These are phyloP conservation scores for Pichia membranifaciens DNA, from an alignment of 805 yeast genomes.

Conservation along the genomic window DNA sequence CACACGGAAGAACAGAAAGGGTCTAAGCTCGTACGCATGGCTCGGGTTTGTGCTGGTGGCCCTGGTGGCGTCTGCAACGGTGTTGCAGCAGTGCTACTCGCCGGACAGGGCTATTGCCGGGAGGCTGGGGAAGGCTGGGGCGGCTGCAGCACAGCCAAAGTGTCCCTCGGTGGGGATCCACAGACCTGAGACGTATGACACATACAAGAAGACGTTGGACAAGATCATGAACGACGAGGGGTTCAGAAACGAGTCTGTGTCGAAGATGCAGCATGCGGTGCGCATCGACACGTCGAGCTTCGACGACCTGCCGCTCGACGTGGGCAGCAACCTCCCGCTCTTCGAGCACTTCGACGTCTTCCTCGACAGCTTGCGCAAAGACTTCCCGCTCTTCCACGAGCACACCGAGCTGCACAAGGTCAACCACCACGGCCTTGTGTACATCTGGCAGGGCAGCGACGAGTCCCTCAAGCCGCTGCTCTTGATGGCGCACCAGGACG, in stretches of 20 bases:
- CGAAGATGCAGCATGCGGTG: slow-evolving; percentile 51
- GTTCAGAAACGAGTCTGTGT: slow-evolving; percentile 37
- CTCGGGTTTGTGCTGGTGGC: no score
- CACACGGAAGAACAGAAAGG: no score
- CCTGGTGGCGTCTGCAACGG: no score
- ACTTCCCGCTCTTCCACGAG: slow-evolving; percentile 37
- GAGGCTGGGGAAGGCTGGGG: no score
- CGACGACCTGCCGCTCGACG: slow-evolving; percentile 44
- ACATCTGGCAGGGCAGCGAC: slow-evolving; percentile 39
- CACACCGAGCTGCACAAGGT: slow-evolving; percentile 33
- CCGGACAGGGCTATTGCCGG: no score
- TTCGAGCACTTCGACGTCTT: slow-evolving; percentile 30
- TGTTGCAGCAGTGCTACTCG: no score
- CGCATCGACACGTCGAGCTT: slow-evolving; percentile 57
- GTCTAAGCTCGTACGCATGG: no score
- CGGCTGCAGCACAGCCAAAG: no score
- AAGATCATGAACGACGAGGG: slow-evolving; percentile 33
- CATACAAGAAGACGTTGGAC: slow-evolving; percentile 29
- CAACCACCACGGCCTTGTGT: slow-evolving; percentile 41
- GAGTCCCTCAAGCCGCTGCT: slow-evolving; percentile 37
- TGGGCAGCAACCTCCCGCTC: slow-evolving; percentile 47
- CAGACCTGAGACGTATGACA: slow-evolving; percentile 30
- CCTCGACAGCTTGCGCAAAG: slow-evolving; percentile 34
- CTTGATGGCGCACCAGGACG: slow-evolving; percentile 47
- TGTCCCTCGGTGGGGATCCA: slow-evolving; percentile 19